Percentiles rank a stretch among this genome's conserved stretches.
Evolutionary conservation across 768 basidiomycete species (phyloP).

Genomic region (Russula sp.): DNA sequence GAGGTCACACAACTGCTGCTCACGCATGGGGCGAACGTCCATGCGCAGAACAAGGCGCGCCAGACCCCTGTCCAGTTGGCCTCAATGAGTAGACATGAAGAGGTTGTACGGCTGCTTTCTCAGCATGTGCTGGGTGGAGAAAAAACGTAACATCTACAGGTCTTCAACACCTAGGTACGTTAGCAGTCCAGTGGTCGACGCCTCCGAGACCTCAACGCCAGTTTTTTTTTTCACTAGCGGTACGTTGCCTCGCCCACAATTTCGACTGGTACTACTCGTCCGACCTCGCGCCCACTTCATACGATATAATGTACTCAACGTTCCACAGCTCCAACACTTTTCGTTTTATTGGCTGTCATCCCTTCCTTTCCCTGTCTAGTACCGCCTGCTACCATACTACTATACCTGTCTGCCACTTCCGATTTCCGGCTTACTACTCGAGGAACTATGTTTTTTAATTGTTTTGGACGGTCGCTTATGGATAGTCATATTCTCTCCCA

Average conservation of each 20-base stretch:
- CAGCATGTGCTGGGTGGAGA: background rate
- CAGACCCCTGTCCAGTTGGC: background rate
- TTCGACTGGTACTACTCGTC: background rate
- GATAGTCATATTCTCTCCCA: no score
- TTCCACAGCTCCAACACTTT: background rate
- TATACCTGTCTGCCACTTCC: background rate
- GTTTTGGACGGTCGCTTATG: background rate
- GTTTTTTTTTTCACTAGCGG: background rate
- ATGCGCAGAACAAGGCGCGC: constrained; percentile 1
- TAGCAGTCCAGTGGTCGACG: background rate
- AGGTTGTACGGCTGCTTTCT: background rate
- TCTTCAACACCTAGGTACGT: background rate
- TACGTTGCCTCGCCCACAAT: background rate
- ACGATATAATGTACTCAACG: background rate
- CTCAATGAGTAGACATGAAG: background rate
- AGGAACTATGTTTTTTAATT: background rate
- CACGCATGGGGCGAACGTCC: background rate
- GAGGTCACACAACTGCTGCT: background rate
- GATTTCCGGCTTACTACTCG: background rate
- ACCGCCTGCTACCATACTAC: background rate
- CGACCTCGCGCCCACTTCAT: background rate
- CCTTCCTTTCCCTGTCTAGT: background rate
- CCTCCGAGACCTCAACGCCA: background rate
- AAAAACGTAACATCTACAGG: background rate
- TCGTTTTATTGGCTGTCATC: background rate